Percentiles rank a stretch among this genome's conserved stretches.
Conservation (phyloP, 2,329 filamentous ascomycete genomes). For the Exophiala alcalophila region DNA sequence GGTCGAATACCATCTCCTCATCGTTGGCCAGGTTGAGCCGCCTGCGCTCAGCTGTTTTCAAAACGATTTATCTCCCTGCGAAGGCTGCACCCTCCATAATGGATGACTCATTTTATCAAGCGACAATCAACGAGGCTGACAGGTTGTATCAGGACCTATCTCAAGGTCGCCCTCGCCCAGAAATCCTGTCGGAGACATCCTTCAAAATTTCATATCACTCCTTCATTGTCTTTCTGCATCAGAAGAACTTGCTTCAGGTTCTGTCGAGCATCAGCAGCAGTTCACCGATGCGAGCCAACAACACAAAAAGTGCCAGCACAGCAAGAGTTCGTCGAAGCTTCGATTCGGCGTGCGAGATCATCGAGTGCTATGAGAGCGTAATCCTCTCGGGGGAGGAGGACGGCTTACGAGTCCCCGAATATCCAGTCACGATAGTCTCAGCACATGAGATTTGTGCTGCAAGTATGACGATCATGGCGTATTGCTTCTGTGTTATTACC, state of each 20-base stretch:
- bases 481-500: constrained; percentile 29
- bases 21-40: constrained; percentile 29
- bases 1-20: too few relatives aligned
- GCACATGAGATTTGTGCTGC: constrained; percentile 34
- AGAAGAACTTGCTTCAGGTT: constrained; percentile 28
- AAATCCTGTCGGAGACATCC: too few relatives aligned
- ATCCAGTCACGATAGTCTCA: constrained; percentile 33
- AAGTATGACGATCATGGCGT: constrained; percentile 31
- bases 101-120: constrained; percentile 9
- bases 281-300: too few relatives aligned
- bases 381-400: constrained; percentile 30
- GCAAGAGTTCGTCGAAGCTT: too few relatives aligned
- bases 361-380: constrained; percentile 31
- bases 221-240: constrained; percentile 33
- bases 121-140: constrained; percentile 10
- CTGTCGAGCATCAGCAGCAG: constrained; percentile 28
- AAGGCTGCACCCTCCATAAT: not conserved
- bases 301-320: too few relatives aligned
- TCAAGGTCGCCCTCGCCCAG: too few relatives aligned
- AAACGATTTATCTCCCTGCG: constrained; percentile 28
- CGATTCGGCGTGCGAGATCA: constrained; percentile 28
- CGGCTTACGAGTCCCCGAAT: constrained; percentile 24
- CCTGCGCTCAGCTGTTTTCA: constrained; percentile 35
- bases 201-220: constrained; percentile 29
- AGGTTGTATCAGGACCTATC: constrained; percentile 26